Base-by-base conservation (phyloP, 768 basidiomycete species). In the Candolleomyces aberdarensis region DNA sequence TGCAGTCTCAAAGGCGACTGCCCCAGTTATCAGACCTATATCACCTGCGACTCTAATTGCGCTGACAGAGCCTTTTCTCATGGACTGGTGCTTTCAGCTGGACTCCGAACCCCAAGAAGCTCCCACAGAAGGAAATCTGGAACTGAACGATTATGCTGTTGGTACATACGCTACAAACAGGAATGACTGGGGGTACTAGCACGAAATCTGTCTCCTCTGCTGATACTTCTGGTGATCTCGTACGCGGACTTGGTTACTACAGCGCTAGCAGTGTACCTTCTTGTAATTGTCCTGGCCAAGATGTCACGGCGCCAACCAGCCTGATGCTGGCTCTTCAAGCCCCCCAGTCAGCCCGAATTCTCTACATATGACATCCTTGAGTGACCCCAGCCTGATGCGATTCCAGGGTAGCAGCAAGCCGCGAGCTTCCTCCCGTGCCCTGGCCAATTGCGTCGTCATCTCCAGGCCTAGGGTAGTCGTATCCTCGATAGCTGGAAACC, bases 1-100 rank as follows among this genome's bases (percentile, higher is more conserved):
- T 36, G 11, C 36, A 36, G 11, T 8, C 53, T 20, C 22, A 55
- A 11, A 15, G 14, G 20, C 17, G 14, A 26, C 50, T 52, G 14
- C 6, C 47, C 61, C 64, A 46, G 57, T 66, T 20, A 64, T 72
- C 58, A 68, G 74, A 26, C 72, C 75, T 3, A 69, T 76, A 44
- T 70, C 77, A 10, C 73, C 78, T 0, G 71, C 75, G 36, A 78
- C 78, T 5, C 64, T 80, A 14, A 77, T 79, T 3, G 78, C 78
- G 17, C 70, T 79, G 64, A 77, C 78, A 1, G 79, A 80, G 48
- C 78, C 78, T 3, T 75, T 69, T 58, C 72, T 80, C 20, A 75
- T 80, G 76, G 69, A 69, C 13, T 78, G 77, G 77, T 75, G 71
- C 63, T 50, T 62, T 59, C 15, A 52, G 64, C 48, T 29, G 55